Conservation (phyloP, 2,329 filamentous ascomycete species). For the Apiospora aurea region DNA sequence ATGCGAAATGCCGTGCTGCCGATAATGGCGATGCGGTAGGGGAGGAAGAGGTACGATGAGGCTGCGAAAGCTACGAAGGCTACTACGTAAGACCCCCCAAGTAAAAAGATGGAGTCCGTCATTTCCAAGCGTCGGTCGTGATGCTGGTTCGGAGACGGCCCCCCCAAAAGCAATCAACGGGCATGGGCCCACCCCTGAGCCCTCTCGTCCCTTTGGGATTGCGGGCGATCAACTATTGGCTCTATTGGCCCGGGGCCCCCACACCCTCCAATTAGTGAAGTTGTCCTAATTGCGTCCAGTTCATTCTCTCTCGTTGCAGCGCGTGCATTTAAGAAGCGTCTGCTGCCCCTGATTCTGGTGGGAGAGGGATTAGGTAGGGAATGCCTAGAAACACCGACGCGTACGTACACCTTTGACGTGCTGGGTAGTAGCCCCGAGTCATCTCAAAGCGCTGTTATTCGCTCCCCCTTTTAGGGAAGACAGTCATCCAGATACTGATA, state of each 20-base stretch:
- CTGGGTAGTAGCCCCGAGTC: background rate
- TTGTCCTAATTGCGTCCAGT: background rate
- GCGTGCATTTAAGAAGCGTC: background rate
- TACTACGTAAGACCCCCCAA: constrained; percentile 14
- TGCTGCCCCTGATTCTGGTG: constrained; percentile 8
- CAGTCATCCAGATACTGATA: background rate
- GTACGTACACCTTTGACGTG: background rate
- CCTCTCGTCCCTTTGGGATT: background rate
- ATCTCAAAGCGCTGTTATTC: background rate
- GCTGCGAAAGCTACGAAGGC: constrained; percentile 1
- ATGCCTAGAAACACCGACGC: background rate
- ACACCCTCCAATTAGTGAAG: constrained; percentile 2
- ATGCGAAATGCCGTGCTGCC: constrained; percentile 3
- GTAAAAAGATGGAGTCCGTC: constrained; percentile 1
- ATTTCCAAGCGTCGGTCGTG: constrained; percentile 11
- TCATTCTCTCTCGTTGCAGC: background rate
- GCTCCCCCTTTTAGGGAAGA: background rate
- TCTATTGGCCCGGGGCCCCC: constrained; percentile 17
- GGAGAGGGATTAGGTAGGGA: background rate
- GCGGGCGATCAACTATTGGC: constrained; percentile 14
- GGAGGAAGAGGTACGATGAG: background rate
- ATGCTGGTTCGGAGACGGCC: background rate
- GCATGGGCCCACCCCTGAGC: constrained; percentile 16
- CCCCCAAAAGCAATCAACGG: constrained; percentile 13
- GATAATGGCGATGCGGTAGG: background rate